phyloP scores from a whole-genome alignment of 139 green algal genomes.

The Eudorina sp. region DNA sequence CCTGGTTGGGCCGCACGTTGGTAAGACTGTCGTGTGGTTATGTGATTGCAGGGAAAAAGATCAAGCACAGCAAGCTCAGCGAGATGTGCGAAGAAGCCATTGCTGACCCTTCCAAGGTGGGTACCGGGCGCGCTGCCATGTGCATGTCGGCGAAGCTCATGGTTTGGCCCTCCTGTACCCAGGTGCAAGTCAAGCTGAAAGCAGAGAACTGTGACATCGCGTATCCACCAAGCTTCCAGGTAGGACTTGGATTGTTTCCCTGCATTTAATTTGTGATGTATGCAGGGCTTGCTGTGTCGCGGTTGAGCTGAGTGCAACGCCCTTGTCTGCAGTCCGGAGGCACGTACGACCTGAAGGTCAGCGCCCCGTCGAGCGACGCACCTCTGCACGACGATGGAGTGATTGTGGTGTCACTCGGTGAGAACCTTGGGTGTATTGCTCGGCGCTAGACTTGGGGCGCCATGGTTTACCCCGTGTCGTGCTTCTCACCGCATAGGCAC shows the following conservation, averaged over 20 bases:
- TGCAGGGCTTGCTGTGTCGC: too few species aligned
- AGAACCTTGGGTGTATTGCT: neutral
- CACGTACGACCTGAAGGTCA: constrained; percentile 74
- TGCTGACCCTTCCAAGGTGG: constrained; percentile 77
- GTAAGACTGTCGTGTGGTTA: too few species aligned
- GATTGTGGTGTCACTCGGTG: constrained; percentile 81
- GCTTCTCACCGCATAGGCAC: neutral
- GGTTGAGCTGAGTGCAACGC: too few species aligned
- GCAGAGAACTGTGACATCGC: constrained; percentile 93
- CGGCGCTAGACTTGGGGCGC: too few species aligned
- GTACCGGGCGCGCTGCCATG: too few species aligned
- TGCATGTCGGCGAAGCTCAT: too few species aligned
- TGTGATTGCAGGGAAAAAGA: constrained; percentile 76
- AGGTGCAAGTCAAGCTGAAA: constrained; percentile 84
- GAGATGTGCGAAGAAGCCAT: constrained; percentile 83
- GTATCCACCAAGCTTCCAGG: constrained; percentile 95
- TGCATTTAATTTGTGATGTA: too few species aligned
- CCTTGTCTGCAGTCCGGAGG: constrained; percentile 37
- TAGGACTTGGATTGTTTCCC: constrained; percentile 61
- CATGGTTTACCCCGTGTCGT: too few species aligned
- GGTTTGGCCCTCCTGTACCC: neutral
- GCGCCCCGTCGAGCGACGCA: constrained; percentile 58
- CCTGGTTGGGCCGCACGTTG: too few species aligned
- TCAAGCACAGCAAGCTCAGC: constrained; percentile 93
- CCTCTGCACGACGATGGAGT: constrained; percentile 71